Evolutionary conservation across 2,329 filamentous ascomycete genomes (phyloP), one percentile per base, ranked within the genome.

Genomic region (Nemania sp.): DNA sequence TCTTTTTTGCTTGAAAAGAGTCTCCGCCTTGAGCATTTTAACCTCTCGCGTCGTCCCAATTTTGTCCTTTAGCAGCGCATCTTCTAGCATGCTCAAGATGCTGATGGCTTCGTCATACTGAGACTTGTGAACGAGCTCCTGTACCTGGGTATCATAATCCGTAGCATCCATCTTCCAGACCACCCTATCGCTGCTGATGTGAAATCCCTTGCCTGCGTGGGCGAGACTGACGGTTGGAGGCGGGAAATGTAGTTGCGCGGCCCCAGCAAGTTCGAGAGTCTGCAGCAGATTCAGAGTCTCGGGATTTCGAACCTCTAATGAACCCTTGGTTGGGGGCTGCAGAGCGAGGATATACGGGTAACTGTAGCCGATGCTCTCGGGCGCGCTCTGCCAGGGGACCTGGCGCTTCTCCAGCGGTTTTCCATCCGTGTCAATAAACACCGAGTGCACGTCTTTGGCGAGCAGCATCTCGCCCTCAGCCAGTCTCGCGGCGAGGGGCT

Each of bases 101-200:
- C 92, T 97, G 64, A 98, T 90, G 0, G 94, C 94, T 76, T 99
- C 96, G 69, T 99, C 94, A 56, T 93, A 91, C 62, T 86, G 84
- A 10, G 83, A 86, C 61, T 84, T 85, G 18, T 87, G 83, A 1
- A 96, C 87, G 25, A 99, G 82, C 66, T 95, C 87, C 61, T 92
- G 86, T 20, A 98, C 87, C 72, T 99, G 95, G 2, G 88, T 87
- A 73, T 97, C 91, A 72, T 99, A 99, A 66, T 93, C 90, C 39
- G 93, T 87, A 3, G 94, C 90, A 65, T 88, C 91, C 95, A 99
- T 98, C 68, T 95, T 90, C 95, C 95, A 99, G 39, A 99, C 90
- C 35, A 85, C 90, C 46, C 95, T 84, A 57, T 98, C 95, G 72
- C 94, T 97, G 18, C 90, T 89, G 53, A 98, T 92, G 60, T 98